phyloP scores from a whole-genome alignment of 179 eudicot genomes.

The Monotropa hypopitys region DNA sequence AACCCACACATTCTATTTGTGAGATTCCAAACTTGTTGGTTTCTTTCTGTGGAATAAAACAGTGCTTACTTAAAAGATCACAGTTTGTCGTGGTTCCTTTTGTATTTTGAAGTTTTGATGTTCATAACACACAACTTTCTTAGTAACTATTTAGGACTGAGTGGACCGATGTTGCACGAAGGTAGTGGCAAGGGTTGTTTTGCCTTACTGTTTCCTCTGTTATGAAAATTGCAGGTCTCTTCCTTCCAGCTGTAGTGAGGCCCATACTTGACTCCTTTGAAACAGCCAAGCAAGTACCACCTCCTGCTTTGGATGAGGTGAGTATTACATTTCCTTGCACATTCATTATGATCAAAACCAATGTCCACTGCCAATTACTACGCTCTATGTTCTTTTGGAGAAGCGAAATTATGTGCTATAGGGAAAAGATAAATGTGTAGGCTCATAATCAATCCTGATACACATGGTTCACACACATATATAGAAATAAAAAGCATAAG shows the following conservation, averaged over 20 bases:
- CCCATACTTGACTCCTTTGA: slow-evolving; percentile 75
- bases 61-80: background rate
- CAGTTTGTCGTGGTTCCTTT: background rate
- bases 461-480: no score
- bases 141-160: background rate
- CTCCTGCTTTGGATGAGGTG: slow-evolving; percentile 61
- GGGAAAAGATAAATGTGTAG: no score
- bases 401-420: no score
- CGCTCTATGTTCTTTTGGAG: no score
- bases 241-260: slow-evolving; percentile 94
- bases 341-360: no score
- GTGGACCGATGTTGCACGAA: background rate
- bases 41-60: background rate
- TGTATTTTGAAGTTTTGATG: background rate
- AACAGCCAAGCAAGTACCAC: slow-evolving; percentile 63
- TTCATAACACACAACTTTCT: background rate
- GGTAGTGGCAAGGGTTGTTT: slow-evolving; percentile 32
- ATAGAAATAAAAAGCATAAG: no score
- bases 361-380: no score
- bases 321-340: slow-evolving; percentile 21
- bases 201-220: background rate
- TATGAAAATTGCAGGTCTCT: slow-evolving; percentile 50
- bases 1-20: background rate
- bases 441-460: no score
- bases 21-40: background rate